Percentiles rank a stretch among this genome's conserved stretches.
Conservation (phyloP, 2,329 filamentous ascomycete species). For the Metarhizium album region DNA sequence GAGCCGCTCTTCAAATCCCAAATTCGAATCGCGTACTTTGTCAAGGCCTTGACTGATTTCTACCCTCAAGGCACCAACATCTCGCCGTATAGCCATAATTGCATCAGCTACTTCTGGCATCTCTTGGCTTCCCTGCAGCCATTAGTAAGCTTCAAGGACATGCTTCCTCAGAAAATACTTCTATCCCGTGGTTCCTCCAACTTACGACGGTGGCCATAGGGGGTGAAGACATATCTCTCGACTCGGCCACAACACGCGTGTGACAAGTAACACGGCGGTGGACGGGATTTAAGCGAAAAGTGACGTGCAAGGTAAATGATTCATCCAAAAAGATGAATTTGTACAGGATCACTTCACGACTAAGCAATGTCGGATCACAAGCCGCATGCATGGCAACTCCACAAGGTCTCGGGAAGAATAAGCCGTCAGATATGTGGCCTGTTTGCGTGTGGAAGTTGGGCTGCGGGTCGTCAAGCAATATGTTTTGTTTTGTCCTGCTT, state of each 20-base stretch:
- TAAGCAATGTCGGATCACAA: neutral
- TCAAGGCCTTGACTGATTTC: neutral
- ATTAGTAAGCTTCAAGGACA: neutral
- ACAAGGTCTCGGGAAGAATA: neutral
- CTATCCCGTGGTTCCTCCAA: neutral
- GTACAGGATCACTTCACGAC: neutral
- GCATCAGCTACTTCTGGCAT: neutral
- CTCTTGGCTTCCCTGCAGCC: neutral
- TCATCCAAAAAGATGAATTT: neutral
- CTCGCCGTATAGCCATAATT: neutral
- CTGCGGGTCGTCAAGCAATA: too few species aligned
- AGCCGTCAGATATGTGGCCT: neutral
- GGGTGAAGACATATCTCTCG: neutral
- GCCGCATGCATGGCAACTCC: neutral
- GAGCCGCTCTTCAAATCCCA: neutral
- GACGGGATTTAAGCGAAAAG: neutral
- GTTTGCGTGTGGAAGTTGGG: too few species aligned
- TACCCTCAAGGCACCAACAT: neutral
- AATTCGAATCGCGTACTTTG: neutral
- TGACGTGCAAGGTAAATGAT: neutral
- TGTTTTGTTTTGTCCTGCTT: too few species aligned
- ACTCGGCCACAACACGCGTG: neutral
- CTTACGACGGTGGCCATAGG: neutral
- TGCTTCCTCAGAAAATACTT: too few species aligned
- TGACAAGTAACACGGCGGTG: neutral